phyloP scores from a whole-genome alignment of 2,329 filamentous ascomycete genomes.

The Ceratocystis ficicola region DNA sequence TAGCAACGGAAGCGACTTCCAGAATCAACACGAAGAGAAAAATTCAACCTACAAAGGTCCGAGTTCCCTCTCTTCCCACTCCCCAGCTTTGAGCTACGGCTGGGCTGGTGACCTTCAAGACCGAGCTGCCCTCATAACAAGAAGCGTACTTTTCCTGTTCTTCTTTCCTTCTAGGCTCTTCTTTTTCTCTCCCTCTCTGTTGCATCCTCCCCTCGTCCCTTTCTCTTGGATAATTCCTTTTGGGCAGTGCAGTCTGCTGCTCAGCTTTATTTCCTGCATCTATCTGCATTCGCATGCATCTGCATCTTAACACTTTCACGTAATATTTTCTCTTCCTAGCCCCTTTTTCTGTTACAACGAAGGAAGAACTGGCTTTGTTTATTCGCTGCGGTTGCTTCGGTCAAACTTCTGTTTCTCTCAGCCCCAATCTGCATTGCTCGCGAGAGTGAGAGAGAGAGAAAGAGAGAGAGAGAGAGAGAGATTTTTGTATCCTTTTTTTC shows the following conservation, averaged over 20 bases:
- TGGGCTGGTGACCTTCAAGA: background rate
- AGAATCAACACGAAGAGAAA: background rate
- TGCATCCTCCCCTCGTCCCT: background rate
- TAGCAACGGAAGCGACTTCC: background rate
- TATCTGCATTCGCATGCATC: background rate
- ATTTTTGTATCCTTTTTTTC: background rate
- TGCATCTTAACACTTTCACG: background rate
- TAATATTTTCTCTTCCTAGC: background rate
- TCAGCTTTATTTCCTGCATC: background rate
- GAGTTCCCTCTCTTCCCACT: constrained; percentile 6
- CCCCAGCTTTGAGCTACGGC: background rate
- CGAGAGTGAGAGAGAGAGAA: background rate
- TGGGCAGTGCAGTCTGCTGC: constrained; percentile 3
- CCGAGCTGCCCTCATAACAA: background rate
- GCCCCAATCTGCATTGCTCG: background rate
- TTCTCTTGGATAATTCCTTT: background rate
- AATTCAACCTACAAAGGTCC: constrained; percentile 6
- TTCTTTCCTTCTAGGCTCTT: background rate
- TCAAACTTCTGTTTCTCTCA: constrained; percentile 7
- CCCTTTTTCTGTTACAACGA: background rate
- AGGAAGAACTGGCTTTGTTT: background rate
- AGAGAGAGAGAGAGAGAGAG: too few species aligned
- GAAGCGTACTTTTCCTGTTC: background rate
- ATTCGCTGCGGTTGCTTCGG: background rate
- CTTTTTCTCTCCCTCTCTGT: background rate